Conservation (phyloP, 164 flowering plant species). For the Tetracentron sinense region DNA sequence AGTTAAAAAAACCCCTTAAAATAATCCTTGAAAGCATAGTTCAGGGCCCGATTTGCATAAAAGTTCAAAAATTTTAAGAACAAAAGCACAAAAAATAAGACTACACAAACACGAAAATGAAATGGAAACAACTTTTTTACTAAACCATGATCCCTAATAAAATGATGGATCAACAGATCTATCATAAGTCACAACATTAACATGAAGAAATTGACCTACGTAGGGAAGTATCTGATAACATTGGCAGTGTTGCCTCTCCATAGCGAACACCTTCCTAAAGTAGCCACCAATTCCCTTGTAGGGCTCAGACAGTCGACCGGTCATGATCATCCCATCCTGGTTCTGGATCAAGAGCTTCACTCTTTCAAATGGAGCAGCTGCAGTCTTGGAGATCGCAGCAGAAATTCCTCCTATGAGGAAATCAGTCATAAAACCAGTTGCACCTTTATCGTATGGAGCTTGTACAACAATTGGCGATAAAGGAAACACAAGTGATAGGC, state of each 20-base stretch:
- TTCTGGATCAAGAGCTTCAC: too few relatives aligned
- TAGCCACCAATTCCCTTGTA: constrained; percentile 1
- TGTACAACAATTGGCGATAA: too few relatives aligned
- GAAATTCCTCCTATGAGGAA: too few relatives aligned
- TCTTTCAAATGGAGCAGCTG: too few relatives aligned
- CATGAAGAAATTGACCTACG: background rate
- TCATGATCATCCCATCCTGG: too few relatives aligned
- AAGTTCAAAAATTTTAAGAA: background rate
- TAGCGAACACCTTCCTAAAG: background rate
- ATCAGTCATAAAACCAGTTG: too few relatives aligned
- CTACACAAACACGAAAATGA: background rate
- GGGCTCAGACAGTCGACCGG: too few relatives aligned
- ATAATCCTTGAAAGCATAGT: background rate
- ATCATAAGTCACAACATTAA: background rate
- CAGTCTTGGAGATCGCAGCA: too few relatives aligned
- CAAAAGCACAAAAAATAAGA: background rate
- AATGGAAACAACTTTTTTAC: background rate
- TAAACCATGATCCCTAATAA: too few relatives aligned
- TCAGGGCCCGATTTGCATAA: background rate
- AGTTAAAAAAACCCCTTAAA: too few relatives aligned
- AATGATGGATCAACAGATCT: background rate
- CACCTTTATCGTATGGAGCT: too few relatives aligned
- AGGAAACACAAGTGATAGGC: too few relatives aligned
- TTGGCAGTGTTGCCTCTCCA: constrained; percentile 1
- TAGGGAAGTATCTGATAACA: background rate